Evolutionary conservation across 202 grass and related monocot species (phyloP), one percentile per base, ranked within the genome.

Genomic region (Setaria italica): DNA sequence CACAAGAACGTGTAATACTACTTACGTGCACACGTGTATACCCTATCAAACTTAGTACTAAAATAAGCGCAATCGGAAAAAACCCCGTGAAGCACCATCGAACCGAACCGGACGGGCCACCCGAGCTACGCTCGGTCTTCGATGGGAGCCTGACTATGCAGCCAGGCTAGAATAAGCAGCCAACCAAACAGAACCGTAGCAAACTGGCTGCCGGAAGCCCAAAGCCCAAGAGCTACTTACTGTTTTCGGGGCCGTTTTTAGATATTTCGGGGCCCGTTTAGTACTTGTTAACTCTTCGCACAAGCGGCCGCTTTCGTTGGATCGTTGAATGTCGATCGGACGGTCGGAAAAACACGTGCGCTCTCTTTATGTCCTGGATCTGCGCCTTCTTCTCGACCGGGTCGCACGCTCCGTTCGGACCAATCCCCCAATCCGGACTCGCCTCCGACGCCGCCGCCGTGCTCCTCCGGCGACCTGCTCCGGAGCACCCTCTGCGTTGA

Each of bases 341-440:
- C 87, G 82, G 34, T 7, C 21, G 47, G 1, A 2, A 16, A 16
- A 55, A 2, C 62, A 70, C 71, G 76, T 63, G 77, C 21, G 3
- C 54, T 6, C 32, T 54, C 21, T 81, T 45, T 41, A 85, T 74
- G 59, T 17, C 4, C 58, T 39, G 47, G 69, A 79, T 89, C 81
- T 80, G 62, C 25, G 35, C 43, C 71, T 30, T 56, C 82, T 63
- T 70, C 77, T 84, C 62, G 54, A 54, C 43, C 51, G 4, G 48
- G 80, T 17, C 17, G 13, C 25, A 6, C 9, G 41, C 39, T 29
- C 12, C 13, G 41, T 70, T 33, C 72, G 15, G 55, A 71, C 73
- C 63, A 68, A 78, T 35, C 86, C 15, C 63, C 63, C 35, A 64
- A 81, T 67, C 81, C 81, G 42, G 10, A 51, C 79, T 34, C 82